These are phyloP conservation scores for Pyrenophora tritici-repentis DNA, from an alignment of 2,329 filamentous ascomycete genomes.

Conservation along the genomic window DNA sequence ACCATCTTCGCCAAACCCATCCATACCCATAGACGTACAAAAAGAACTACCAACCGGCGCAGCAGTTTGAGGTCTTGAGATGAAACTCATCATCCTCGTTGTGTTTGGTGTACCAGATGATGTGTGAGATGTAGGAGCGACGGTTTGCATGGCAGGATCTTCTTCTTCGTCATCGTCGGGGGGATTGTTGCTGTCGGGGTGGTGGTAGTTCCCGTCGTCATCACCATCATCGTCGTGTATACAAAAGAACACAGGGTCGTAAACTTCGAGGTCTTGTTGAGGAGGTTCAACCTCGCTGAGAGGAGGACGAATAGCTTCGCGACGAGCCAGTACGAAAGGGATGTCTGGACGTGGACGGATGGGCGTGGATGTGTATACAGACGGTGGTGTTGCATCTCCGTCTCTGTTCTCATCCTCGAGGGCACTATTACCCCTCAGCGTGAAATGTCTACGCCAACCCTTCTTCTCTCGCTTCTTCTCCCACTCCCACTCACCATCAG, in stretches of 20 bases:
- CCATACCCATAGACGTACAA: neutral
- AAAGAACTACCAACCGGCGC: neutral
- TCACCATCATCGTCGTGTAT: too few species aligned
- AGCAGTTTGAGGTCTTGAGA: neutral
- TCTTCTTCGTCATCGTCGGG: neutral
- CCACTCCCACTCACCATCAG: neutral
- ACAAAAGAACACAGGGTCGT: too few species aligned
- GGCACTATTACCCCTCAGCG: neutral
- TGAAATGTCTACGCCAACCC: neutral
- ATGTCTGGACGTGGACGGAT: neutral
- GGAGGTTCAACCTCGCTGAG: neutral
- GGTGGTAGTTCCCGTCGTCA: too few species aligned
- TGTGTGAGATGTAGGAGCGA: neutral
- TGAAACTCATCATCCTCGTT: slow-evolving; percentile 3
- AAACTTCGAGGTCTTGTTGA: too few species aligned
- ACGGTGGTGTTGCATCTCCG: neutral
- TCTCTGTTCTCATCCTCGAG: too few species aligned
- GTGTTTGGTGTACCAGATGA: neutral
- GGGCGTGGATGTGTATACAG: neutral
- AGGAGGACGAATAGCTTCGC: neutral
- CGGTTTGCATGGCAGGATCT: neutral
- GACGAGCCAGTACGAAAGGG: neutral
- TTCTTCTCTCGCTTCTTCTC: slow-evolving; percentile 2
- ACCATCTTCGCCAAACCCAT: too few species aligned
- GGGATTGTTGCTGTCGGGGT: too few species aligned